Evolutionary conservation across 1,139 yeast genomes (phyloP).

Genomic region (Kurtzmaniella quercitrusa): DNA sequence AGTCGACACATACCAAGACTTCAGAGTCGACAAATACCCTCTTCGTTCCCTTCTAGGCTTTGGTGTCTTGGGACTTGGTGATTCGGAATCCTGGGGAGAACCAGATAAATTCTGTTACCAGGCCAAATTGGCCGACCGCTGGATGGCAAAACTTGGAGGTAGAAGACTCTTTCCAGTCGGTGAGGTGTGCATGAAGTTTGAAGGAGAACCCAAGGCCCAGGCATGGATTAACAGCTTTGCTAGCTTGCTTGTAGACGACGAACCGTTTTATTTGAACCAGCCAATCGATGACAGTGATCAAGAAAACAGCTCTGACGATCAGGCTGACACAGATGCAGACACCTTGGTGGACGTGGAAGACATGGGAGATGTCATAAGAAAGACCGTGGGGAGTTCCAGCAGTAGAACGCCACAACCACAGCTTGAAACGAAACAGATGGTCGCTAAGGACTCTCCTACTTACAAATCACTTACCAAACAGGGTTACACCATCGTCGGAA

Average conservation of each 20-base stretch:
- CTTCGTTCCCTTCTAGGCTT: constrained; percentile 66
- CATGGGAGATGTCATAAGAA: constrained; percentile 61
- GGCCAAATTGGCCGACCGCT: constrained; percentile 68
- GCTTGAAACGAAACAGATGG: constrained; percentile 70
- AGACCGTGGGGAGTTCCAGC: constrained; percentile 10
- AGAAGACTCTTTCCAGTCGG: constrained; percentile 83
- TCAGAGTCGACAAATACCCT: constrained; percentile 81
- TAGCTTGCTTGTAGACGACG: constrained; percentile 62
- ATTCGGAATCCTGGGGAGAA: constrained; percentile 75
- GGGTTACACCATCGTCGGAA: constrained; percentile 89
- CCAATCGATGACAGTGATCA: constrained; percentile 36
- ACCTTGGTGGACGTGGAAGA: constrained; percentile 80
- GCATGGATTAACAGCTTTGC: constrained; percentile 66
- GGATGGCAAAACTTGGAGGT: constrained; percentile 79
- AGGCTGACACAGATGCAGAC: constrained; percentile 24
- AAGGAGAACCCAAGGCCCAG: constrained; percentile 55
- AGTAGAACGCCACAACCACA: constrained; percentile 2
- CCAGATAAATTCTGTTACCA: constrained; percentile 77
- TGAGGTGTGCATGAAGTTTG: constrained; percentile 74
- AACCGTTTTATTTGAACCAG: constrained; percentile 49
- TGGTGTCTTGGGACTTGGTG: constrained; percentile 85
- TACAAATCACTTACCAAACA: constrained; percentile 84
- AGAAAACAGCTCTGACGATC: constrained; percentile 43
- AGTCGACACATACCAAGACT: constrained; percentile 77
- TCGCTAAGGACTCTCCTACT: constrained; percentile 85